phyloP scores from a whole-genome alignment of 768 basidiomycete genomes.

The Tephrocybe sp. region DNA sequence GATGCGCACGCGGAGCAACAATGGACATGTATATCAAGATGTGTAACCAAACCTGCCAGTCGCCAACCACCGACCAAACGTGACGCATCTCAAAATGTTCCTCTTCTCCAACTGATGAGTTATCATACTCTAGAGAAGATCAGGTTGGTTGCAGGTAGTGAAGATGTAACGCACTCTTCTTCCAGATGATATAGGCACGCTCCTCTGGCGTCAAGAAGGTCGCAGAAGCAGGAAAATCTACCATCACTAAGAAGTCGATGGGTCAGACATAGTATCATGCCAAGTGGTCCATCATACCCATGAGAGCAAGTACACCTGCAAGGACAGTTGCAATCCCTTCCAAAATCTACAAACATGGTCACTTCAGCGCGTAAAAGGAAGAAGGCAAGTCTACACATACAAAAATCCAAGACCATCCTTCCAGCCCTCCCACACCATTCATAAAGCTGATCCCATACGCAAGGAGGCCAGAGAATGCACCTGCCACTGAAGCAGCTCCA shows the following conservation, averaged over 20 bases:
- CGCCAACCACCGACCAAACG: conserved; percentile 49
- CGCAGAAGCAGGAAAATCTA: conserved; percentile 62
- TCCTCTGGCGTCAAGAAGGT: conserved; percentile 63
- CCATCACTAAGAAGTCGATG: conserved; percentile 41
- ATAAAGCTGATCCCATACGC: conserved; percentile 58
- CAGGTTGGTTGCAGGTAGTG: background rate
- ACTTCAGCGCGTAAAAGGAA: background rate
- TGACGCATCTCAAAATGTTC: conserved; percentile 58
- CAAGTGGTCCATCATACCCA: conserved; percentile 31
- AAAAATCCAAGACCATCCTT: conserved; percentile 73
- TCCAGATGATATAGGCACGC: conserved; percentile 51
- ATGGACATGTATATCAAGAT: conserved; percentile 61
- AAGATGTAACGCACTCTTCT: conserved; percentile 44
- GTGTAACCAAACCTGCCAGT: conserved; percentile 70
- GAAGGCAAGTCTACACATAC: conserved; percentile 29
- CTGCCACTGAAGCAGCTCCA: conserved; percentile 62
- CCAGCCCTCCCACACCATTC: conserved; percentile 41
- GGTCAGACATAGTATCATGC: background rate
- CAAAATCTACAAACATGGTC: conserved; percentile 42
- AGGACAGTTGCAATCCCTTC: conserved; percentile 64
- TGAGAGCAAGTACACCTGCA: conserved; percentile 52
- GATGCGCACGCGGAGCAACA: conserved; percentile 53
- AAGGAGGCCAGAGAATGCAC: conserved; percentile 61
- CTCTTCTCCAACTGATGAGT: conserved; percentile 58
- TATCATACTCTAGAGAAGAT: conserved; percentile 45